Conservation (phyloP, 164 flowering plant species). For the Vitis labrusca region DNA sequence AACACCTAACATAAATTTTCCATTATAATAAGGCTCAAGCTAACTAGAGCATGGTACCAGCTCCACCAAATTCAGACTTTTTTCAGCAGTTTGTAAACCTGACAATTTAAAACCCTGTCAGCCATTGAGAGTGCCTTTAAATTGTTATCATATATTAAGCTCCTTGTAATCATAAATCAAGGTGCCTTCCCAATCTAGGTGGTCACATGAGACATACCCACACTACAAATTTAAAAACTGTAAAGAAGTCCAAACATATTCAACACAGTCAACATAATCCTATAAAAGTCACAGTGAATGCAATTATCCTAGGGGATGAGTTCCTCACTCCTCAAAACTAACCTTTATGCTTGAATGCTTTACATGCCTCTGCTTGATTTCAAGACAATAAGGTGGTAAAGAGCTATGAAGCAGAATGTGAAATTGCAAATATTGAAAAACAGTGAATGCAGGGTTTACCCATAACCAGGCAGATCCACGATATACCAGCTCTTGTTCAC, state of each 20-base stretch:
- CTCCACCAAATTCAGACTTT: constrained; percentile 1
- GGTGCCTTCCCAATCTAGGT: background rate
- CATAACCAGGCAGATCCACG: constrained; percentile 97
- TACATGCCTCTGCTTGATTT: background rate
- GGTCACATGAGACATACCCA: background rate
- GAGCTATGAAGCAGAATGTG: no score
- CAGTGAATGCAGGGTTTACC: constrained; percentile 36
- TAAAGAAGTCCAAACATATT: background rate
- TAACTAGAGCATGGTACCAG: background rate
- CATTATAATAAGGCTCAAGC: background rate
- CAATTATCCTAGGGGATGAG: background rate
- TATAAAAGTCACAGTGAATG: background rate
- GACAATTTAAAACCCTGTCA: background rate
- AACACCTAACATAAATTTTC: no score
- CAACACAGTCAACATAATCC: background rate
- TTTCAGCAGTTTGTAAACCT: background rate
- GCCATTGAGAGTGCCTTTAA: background rate
- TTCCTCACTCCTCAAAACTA: background rate
- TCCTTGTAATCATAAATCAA: no score
- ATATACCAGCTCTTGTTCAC: constrained; percentile 91
- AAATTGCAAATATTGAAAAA: background rate
- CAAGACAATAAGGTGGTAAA: background rate
- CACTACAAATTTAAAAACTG: background rate
- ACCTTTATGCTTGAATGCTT: background rate
- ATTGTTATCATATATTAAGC: background rate